These are phyloP conservation scores for Melastoma candidum DNA, from an alignment of 441 rosid genomes.

Conservation along the genomic window DNA sequence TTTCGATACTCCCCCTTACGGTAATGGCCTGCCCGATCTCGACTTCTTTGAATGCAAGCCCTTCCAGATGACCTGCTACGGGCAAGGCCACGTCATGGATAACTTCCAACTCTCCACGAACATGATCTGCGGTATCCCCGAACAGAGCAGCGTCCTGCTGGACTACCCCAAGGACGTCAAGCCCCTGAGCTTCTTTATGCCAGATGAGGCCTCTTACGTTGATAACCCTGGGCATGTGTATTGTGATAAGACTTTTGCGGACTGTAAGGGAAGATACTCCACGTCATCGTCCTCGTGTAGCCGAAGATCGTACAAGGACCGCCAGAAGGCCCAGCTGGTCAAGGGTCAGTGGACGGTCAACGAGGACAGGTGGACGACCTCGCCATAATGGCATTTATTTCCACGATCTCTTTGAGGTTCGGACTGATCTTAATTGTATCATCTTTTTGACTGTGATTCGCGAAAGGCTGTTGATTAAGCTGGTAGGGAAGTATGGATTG, in stretches of 20 bases:
- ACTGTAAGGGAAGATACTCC: slow-evolving; percentile 18
- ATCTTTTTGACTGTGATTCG: neutral
- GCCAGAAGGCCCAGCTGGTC: slow-evolving; percentile 44
- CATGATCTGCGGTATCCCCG: slow-evolving; percentile 17
- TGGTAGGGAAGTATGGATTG: slow-evolving; percentile 59
- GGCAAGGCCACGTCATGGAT: slow-evolving; percentile 31
- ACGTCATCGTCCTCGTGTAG: slow-evolving; percentile 10
- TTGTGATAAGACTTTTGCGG: slow-evolving; percentile 19
- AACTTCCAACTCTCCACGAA: slow-evolving; percentile 29
- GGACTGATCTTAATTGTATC: neutral
- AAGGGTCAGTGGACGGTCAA: slow-evolving; percentile 86
- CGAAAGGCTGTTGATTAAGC: slow-evolving; percentile 43
- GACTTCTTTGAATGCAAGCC: slow-evolving; percentile 59
- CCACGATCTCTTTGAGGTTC: no score
- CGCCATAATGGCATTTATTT: neutral
- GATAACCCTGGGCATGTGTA: slow-evolving; percentile 24
- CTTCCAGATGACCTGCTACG: slow-evolving; percentile 15
- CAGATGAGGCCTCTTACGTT: slow-evolving; percentile 57
- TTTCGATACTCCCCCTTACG: slow-evolving; percentile 33
- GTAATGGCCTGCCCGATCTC: slow-evolving; percentile 24
- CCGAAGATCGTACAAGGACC: slow-evolving; percentile 35
- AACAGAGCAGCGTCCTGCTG: slow-evolving; percentile 22
- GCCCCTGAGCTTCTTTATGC: slow-evolving; percentile 29
- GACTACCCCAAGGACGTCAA: slow-evolving; percentile 25
- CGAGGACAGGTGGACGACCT: slow-evolving; percentile 58